A percentile compares a stretch with the other conserved stretches of the same genome.
These are phyloP conservation scores for Nakazawaea holstii DNA, from an alignment of 805 yeast species.

Conservation along the genomic window DNA sequence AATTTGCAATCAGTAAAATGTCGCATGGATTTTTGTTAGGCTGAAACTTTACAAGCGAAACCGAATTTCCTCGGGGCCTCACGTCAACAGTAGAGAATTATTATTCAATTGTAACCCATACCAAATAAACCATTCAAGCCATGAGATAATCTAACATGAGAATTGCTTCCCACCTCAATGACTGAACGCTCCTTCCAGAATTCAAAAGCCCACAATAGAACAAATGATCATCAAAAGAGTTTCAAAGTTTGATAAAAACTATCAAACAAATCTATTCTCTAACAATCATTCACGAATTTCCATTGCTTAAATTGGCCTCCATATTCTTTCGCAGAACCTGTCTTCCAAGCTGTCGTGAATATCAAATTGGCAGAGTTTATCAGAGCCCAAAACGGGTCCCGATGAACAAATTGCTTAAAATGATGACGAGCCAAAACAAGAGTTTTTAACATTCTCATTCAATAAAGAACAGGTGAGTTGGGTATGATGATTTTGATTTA, in stretches of 20 bases:
- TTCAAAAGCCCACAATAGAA: background rate
- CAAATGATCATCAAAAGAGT: background rate
- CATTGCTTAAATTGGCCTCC: background rate
- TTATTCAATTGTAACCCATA: background rate
- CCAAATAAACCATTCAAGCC: background rate
- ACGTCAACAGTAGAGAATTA: background rate
- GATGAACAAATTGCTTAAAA: background rate
- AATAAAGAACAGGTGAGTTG: background rate
- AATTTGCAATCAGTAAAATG: no score
- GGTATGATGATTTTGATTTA: slow-evolving; percentile 2
- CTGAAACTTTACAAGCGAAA: background rate
- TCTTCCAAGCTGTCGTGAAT: background rate
- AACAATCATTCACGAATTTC: background rate
- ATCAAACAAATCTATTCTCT: background rate
- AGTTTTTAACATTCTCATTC: no score
- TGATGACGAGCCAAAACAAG: background rate
- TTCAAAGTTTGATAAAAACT: background rate
- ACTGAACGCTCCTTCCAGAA: background rate
- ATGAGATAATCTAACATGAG: background rate
- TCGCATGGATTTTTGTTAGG: no score
- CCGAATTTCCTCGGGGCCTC: background rate
- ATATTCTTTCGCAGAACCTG: background rate
- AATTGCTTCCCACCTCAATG: background rate
- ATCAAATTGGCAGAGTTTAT: background rate
- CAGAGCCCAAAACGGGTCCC: background rate